A percentile compares a stretch with the other conserved stretches of the same genome.
Evolutionary conservation across 2,329 filamentous ascomycete genomes (phyloP).

Genomic region (Trichoderma brevicompactum): DNA sequence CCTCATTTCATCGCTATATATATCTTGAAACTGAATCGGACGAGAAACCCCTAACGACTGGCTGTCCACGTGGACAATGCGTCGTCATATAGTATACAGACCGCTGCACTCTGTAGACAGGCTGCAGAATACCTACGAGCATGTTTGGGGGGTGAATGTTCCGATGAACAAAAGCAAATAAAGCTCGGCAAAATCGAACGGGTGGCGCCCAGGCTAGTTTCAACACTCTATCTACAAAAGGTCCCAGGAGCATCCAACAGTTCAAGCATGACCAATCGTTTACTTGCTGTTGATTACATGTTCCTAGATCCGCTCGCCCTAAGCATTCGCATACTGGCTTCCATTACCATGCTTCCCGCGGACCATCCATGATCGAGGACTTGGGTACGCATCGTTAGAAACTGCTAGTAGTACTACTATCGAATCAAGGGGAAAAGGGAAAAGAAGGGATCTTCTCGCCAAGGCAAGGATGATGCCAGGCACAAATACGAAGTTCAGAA

Average conservation of each 20-base stretch:
- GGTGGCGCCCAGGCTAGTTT: neutral
- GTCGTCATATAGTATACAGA: neutral
- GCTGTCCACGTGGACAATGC: slow-evolving; percentile 12
- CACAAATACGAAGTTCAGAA: slow-evolving; percentile 1
- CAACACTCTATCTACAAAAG: too few relatives aligned
- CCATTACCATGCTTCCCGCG: neutral
- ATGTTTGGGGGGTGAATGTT: too few relatives aligned
- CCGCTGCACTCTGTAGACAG: neutral
- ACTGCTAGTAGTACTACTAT: neutral
- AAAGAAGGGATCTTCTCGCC: neutral
- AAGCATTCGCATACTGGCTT: neutral
- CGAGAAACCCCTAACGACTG: neutral
- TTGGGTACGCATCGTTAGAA: neutral
- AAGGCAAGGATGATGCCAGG: neutral
- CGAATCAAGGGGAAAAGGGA: neutral
- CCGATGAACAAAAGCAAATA: neutral
- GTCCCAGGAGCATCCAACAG: neutral
- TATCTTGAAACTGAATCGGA: slow-evolving; percentile 3
- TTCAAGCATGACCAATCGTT: too few relatives aligned
- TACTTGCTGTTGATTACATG: neutral
- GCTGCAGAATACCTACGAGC: neutral
- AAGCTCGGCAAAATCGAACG: neutral
- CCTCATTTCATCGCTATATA: slow-evolving; percentile 6
- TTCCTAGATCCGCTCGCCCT: neutral
- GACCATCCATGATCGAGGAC: too few relatives aligned